Evolutionary conservation across 495 filamentous ascomycete genomes (phyloP), one percentile per base, ranked within the genome.

Genomic region (Tuber calosporum): DNA sequence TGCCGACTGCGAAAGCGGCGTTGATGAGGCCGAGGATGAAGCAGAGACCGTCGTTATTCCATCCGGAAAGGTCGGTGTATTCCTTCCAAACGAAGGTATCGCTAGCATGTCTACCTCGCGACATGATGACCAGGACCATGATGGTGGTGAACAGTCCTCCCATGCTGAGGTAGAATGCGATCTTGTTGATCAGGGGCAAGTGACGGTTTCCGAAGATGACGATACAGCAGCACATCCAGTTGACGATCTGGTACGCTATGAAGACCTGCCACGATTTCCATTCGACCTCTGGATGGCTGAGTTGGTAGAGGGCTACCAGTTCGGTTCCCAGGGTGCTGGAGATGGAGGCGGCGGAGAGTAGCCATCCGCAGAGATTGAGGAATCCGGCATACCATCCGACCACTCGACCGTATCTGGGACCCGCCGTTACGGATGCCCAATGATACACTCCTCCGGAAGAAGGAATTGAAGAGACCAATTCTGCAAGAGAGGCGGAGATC

Each of bases 361-460:
- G 73, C 92, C 92, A 93, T n/a, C 89, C 93, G 71, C 92, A 87
- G 79, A 89, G 90, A 79, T 96, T 96, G 84, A 90, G 88, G 83
- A 87, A 92, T 11, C 92, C 93, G 0, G 91, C 89, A 76, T 92
- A 94, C 82, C 89, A 96, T 38, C 92, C 92, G 66, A 88, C 83
- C 2, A 87, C 80, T 20, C 91, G 87, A 41, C 92, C 92, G 81
- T 89, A 90, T 67, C 84, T 87, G 1, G 85, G 86, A 2, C 91
- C 91, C 7, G 87, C 88, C 0, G 92, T 92, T 22, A 94, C 86
- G 0, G 89, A 89, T 6, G 92, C 91, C 92, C 92, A 95, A 81
- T 95, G 92, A 76, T 94, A 94, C 2, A 96, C 92, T 53, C 92
- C 91, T n/a, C 89, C 90, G 11, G 89, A 87, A 0, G 91, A 92